Conservation (phyloP, 305 asterid genomes). For the Euphrasia arctica region DNA sequence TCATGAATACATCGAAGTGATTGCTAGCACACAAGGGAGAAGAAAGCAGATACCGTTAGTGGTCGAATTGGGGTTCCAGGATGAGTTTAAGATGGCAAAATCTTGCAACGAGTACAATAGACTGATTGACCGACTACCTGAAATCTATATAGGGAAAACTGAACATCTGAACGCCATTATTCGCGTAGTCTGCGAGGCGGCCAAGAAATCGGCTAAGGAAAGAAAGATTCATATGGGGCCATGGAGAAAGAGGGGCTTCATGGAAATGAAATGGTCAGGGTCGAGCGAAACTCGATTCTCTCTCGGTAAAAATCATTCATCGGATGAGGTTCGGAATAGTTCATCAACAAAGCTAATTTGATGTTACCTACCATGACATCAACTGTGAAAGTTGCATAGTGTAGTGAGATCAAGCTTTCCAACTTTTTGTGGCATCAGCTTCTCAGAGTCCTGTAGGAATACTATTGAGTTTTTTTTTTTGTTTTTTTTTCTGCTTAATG, state of each 20-base stretch:
- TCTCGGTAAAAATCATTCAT: background rate
- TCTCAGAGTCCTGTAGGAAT: background rate
- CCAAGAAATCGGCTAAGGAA: conserved; percentile 46
- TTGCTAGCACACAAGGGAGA: conserved; percentile 38
- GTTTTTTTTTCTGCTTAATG: background rate
- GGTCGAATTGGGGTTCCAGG: conserved; percentile 45
- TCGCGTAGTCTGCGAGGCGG: conserved; percentile 48
- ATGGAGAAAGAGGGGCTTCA: conserved; percentile 49
- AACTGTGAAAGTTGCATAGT: background rate
- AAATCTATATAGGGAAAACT: conserved; percentile 42
- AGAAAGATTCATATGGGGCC: conserved; percentile 51
- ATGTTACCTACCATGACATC: background rate
- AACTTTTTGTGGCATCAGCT: background rate
- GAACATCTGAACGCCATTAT: conserved; percentile 44
- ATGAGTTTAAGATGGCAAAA: conserved; percentile 55
- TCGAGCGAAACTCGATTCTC: conserved; percentile 19
- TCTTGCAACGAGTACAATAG: conserved; percentile 38
- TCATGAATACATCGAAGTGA: conserved; percentile 58
- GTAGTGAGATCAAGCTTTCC: background rate
- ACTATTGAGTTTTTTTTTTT: background rate
- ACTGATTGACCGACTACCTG: conserved; percentile 37
- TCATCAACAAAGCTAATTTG: background rate
- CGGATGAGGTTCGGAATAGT: background rate
- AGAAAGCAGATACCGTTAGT: conserved; percentile 39
- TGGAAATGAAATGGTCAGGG: conserved; percentile 54